Evolutionary conservation across 2,329 filamentous ascomycete genomes (phyloP).

Genomic region (Nothophoma quercina): DNA sequence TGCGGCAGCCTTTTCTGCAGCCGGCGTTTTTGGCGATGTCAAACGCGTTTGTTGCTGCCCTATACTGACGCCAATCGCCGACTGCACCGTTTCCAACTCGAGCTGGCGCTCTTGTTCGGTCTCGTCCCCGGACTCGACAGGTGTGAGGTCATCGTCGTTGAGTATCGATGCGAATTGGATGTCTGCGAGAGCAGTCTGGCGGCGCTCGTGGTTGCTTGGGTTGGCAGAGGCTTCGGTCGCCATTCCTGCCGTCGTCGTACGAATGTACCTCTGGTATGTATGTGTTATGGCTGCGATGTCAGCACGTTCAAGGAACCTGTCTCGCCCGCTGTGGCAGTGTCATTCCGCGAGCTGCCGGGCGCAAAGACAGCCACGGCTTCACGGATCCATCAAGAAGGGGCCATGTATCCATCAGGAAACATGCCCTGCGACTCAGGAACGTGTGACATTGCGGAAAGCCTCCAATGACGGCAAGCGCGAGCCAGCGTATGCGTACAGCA

Average conservation of each 20-base stretch:
- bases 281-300: constrained; percentile 17
- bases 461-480: constrained; percentile 21
- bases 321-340: constrained; percentile 38
- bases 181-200: constrained; percentile 50
- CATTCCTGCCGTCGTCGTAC: constrained; percentile 32
- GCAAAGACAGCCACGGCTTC: constrained; percentile 19
- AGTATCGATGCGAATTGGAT: constrained; percentile 52
- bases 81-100: constrained; percentile 51
- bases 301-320: constrained; percentile 26
- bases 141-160: constrained; percentile 51
- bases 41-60: constrained; percentile 64
- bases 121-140: constrained; percentile 53
- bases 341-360: constrained; percentile 34
- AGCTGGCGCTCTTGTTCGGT: constrained; percentile 38
- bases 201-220: constrained; percentile 19
- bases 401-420: constrained; percentile 11
- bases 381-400: constrained; percentile 7
- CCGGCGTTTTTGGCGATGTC: constrained; percentile 64
- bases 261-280: constrained; percentile 7
- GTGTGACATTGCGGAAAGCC: constrained; percentile 9
- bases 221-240: constrained; percentile 6
- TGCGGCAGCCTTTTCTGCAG: constrained; percentile 65
- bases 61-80: constrained; percentile 66
- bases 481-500: constrained; percentile 9
- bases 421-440: neutral